Percentiles rank a stretch among this genome's conserved stretches.
These are phyloP conservation scores for Trifolium fragiferum DNA, from an alignment of 306 rosid genomes.

Conservation along the genomic window DNA sequence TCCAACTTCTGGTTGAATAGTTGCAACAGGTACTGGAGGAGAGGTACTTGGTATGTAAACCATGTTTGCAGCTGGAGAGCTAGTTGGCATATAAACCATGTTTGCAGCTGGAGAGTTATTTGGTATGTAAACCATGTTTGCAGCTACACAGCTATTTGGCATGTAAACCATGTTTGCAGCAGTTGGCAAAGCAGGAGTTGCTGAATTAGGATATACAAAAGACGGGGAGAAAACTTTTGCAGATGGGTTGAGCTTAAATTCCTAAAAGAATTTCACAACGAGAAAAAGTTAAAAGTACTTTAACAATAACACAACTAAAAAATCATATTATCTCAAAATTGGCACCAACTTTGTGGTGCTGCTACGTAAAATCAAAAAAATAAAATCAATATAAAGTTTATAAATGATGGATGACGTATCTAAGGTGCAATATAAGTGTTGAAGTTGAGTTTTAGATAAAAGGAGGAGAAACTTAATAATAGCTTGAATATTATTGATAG, in stretches of 20 bases:
- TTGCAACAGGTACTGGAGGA: constrained; percentile 53
- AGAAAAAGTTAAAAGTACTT: constrained; percentile 31
- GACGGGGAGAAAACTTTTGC: constrained; percentile 90
- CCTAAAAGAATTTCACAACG: constrained; percentile 53
- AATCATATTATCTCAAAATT: constrained; percentile 24
- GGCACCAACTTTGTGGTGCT: constrained; percentile 25
- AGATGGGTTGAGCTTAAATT: constrained; percentile 89
- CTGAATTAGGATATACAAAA: constrained; percentile 47
- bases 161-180: constrained; percentile 65
- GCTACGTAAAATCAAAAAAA: constrained; percentile 13
- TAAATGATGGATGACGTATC: constrained; percentile 20
- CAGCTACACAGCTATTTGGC: constrained; percentile 58
- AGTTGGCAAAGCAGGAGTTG: constrained; percentile 55
- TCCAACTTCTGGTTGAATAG: constrained; percentile 68
- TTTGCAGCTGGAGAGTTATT: constrained; percentile 52
- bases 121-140: constrained; percentile 68
- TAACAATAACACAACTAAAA: not conserved
- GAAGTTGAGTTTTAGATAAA: not conserved
- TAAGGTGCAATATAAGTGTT: not conserved
- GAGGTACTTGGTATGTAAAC: constrained; percentile 68
- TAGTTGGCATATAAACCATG: constrained; percentile 69
- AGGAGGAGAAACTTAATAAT: not conserved
- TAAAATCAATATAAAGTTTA: constrained; percentile 26
- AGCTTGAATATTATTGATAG: not conserved
- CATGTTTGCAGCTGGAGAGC: constrained; percentile 47